A percentile compares a stretch with the other conserved stretches of the same genome.
These are phyloP conservation scores for Mycena filopes DNA, from an alignment of 768 basidiomycete genomes.

Conservation along the genomic window DNA sequence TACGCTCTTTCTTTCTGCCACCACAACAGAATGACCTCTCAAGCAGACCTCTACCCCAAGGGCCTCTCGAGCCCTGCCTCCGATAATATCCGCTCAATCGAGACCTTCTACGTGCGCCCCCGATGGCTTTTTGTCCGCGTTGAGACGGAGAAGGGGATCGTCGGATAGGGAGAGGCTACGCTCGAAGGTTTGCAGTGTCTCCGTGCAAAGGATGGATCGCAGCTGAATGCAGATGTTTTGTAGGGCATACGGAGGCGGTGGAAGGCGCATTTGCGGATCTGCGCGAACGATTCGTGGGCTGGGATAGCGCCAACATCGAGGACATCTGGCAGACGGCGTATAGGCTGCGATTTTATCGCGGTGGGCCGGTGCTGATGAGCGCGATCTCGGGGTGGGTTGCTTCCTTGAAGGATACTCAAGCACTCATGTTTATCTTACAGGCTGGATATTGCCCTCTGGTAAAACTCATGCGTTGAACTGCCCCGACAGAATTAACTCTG, in stretches of 20 bases:
- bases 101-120: slow-evolving; percentile 76
- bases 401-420: slow-evolving; percentile 36
- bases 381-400: slow-evolving; percentile 11
- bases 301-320: slow-evolving; percentile 73
- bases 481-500: background rate
- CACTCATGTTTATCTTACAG: slow-evolving; percentile 52
- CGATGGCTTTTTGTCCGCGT: slow-evolving; percentile 80
- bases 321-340: slow-evolving; percentile 79
- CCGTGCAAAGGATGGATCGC: too few species aligned
- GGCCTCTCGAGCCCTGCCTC: slow-evolving; percentile 5
- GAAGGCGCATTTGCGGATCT: slow-evolving; percentile 74
- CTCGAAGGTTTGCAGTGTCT: slow-evolving; percentile 65
- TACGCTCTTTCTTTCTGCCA: background rate
- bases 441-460: slow-evolving; percentile 73
- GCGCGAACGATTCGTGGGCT: slow-evolving; percentile 66
- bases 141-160: slow-evolving; percentile 68
- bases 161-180: slow-evolving; percentile 82
- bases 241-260: slow-evolving; percentile 76
- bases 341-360: slow-evolving; percentile 75
- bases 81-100: slow-evolving; percentile 28
- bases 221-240: background rate
- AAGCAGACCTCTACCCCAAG: background rate
- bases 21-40: background rate
- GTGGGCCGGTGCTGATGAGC: slow-evolving; percentile 72
- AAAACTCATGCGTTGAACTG: background rate